Evolutionary conservation across 495 filamentous ascomycete genomes (phyloP), one percentile per base, ranked within the genome.

Genomic region (Delitschia confertaspora): DNA sequence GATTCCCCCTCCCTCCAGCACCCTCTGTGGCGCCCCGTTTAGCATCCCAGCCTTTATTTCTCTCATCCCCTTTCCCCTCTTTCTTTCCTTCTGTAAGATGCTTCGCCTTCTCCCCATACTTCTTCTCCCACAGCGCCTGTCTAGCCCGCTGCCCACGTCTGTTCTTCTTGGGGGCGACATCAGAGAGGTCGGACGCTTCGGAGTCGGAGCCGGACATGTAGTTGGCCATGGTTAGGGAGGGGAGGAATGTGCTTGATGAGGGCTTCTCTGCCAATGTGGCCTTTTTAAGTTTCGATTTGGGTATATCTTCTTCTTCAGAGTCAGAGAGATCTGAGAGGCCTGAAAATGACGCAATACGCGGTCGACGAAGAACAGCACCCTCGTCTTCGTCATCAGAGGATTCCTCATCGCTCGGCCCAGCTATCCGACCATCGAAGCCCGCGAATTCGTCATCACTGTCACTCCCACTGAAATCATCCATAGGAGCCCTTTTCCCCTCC

Each of bases 141-240:
- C 91, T 77, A 6, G 85, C 89, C 41, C 81, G 79, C 61, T 98
- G 91, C 8, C 91, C 91, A 57, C 82, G 78, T 20, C 91, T 72
- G 62, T 98, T 96, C 63, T 89, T 95, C 18, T 57, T 58, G 0
- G 69, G 69, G 4, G 57, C 66, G 9, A 61, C 56, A 21, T 61
- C 52, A 17, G 71, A 68, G 10, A 74, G 55, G 29, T 65, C 56
- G n/a, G 60, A 51, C 1, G 65, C 56, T 38, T 80, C 79, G 1
- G 75, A 71, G 50, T 88, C 87, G 3, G 85, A 88, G 51, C 87
- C 91, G 13, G 89, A 95, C 63, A 82, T 82, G 67, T 98, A 98
- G 33, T 87, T 88, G 13, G 82, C 82, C 73, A 89, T 82, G 45
- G 68, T 74, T 2, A 98, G 72, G 4, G 84, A 81, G 2, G 91